Evolutionary conservation across 1,139 yeast species (phyloP), one percentile per base, ranked within the genome.

Genomic region (Zygoascus meyerae): DNA sequence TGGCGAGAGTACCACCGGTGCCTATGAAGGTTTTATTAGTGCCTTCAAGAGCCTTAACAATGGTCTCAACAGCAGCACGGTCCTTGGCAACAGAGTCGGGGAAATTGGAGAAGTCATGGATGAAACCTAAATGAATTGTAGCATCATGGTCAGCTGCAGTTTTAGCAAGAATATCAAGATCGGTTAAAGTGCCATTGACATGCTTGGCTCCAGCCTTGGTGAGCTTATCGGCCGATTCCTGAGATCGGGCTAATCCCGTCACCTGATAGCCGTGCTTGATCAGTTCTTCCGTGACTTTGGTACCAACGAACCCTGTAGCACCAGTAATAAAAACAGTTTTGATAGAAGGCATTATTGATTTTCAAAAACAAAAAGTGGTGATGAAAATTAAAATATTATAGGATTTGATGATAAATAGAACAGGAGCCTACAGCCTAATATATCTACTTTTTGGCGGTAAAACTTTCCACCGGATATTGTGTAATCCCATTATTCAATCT

Each of bases 241-340:
- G 66, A 2, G 78, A 66, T 59, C 86, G 69, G 6, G 75, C 83
- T 2, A 82, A 71, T 6, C 83, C 85, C 21, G 78, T 65, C 7
- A 81, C 84, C 1, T 60, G 58, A 59, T 73, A 77, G 16, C 72
- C 74, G 46, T 59, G 57, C 45, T 55, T 45, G 29, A 65, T 52
- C 30, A 65, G 55, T 21, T 52, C 58, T 31, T 63, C 52, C 34
- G 68, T 66, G 12, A 74, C 67, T 53, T 76, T 78, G 45, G 73
- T 73, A 28, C 80, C 82, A 49, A 79, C 73, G 56, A 73, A 78
- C 8, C 83, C 83, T 15, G 78, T 69, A 9, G 79, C 81, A 5
- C 83, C 83, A 6, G 83, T 73, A 21, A 79, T 70, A 29, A 77
- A 68, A 32, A 75, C 74, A 17, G 33, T 15, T 32, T 39, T 39